Base-by-base conservation (phyloP, 352 stramenopile species). In the Phytopythium mirpurense region DNA sequence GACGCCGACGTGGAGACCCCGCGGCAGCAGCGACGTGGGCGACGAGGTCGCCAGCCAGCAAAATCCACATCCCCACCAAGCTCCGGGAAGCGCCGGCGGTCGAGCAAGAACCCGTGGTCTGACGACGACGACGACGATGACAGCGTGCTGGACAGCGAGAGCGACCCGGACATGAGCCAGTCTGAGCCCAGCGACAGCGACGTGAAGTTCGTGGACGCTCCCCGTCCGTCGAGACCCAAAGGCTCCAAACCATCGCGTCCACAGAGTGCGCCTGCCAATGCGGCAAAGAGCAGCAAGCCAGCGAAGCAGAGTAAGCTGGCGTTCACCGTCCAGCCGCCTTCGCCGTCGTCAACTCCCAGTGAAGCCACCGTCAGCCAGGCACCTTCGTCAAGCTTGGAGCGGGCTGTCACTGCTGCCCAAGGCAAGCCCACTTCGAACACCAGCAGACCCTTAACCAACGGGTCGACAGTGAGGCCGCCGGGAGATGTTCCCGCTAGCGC, bases 101-200 rank as follows among this genome's bases (percentile, higher is more conserved):
- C 46, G 38, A 42, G 41, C 4, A 60, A 49, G 36, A 63, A 52
- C 18, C 56, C 57, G n/a, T 79, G 61, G 72, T 70, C 62, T 0
- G 51, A 68, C 6, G 54, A 68, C 24, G 66, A 62, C 40, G 59
- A 59, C 4, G 61, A 57, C 19, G 63, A 68, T 31, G 57, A 67
- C 24, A 61, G 70, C 41, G 62, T 74, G 31, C 52, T 66, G 35
- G 70, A 66, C 24, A 78, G 70, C 34, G 70, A 72, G 23, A 83
- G 68, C 49, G 62, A 72, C 1, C 57, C 62, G 19, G 67, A 70
- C 16, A 62, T 53, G 12, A 77, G 34, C 32, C 9, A 53, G 8
- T 53, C 47, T 14, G 47, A 53, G 2, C 32, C 53, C 18, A 57
- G 62, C 18, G 64, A 59, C 23, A 52, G 44, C 18, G 53, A 52